Evolutionary conservation across 2,329 filamentous ascomycete species (phyloP).

Genomic region (Ophiosphaerella korrae): DNA sequence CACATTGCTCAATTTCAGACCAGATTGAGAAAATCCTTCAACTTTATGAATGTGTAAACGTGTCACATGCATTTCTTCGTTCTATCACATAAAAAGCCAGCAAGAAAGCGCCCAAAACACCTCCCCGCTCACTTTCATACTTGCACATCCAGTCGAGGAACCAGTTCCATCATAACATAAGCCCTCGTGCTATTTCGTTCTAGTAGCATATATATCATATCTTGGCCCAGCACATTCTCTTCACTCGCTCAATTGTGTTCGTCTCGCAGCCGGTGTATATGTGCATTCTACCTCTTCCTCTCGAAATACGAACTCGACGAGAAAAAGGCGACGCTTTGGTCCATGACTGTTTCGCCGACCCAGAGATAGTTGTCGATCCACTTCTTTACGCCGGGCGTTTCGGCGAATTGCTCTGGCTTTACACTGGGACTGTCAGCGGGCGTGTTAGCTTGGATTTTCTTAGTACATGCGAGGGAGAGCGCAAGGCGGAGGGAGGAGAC

Average conservation of each 20-base stretch:
- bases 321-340: conserved; percentile 91
- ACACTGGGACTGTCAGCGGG: conserved; percentile 69
- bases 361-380: conserved; percentile 95
- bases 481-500: background rate
- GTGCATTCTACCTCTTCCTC: conserved; percentile 65
- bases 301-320: conserved; percentile 90
- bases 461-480: conserved; percentile 1
- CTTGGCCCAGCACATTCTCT: too few relatives aligned
- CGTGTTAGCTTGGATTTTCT: conserved; percentile 19
- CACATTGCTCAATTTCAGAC: background rate
- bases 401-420: conserved; percentile 82
- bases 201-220: too few relatives aligned
- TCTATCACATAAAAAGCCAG: background rate
- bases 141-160: background rate
- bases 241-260: too few relatives aligned
- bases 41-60: background rate
- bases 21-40: too few relatives aligned
- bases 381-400: conserved; percentile 80
- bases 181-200: background rate
- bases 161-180: background rate
- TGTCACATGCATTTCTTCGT: conserved; percentile 3
- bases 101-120: conserved; percentile 15
- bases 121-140: conserved; percentile 4
- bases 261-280: background rate
- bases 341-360: conserved; percentile 97